Evolutionary conservation across 176 grass and related monocot species (phyloP).

Genomic region (Carex kokanica): DNA sequence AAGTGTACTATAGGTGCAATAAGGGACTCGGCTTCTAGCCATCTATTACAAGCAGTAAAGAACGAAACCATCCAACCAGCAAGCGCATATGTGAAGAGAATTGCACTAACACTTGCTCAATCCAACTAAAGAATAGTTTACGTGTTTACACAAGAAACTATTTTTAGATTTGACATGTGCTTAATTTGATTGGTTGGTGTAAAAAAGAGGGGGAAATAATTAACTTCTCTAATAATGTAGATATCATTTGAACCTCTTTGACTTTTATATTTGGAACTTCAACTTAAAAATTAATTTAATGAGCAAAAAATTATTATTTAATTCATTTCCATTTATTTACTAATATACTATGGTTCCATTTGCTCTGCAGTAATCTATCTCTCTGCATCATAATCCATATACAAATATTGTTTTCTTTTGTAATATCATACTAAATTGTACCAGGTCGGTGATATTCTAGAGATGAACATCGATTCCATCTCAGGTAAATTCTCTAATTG

Average conservation of each 20-base stretch:
- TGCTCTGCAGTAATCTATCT: not conserved
- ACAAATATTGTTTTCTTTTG: not conserved
- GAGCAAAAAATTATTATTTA: not conserved
- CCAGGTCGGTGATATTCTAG: slow-evolving; percentile 64
- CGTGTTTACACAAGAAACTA: not conserved
- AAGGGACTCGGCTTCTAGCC: not conserved
- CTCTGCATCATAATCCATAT: not conserved
- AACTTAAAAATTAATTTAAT: not conserved
- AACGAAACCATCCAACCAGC: not conserved
- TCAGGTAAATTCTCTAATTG: slow-evolving; percentile 42
- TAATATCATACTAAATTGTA: not conserved
- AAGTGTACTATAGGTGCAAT: not conserved
- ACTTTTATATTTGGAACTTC: not conserved
- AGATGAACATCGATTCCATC: slow-evolving; percentile 46
- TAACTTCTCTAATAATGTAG: not conserved
- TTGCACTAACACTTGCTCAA: not conserved
- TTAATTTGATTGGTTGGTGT: not conserved
- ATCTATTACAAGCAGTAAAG: not conserved
- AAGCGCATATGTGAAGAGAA: not conserved
- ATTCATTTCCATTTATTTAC: not conserved
- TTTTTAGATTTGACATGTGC: not conserved
- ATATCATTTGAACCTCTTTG: not conserved
- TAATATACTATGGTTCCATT: not conserved
- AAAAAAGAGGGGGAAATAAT: not conserved
- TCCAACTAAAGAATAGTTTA: slow-evolving; percentile 12